Evolutionary conservation across 2,329 filamentous ascomycete species (phyloP).

Genomic region (Periconia sp.): DNA sequence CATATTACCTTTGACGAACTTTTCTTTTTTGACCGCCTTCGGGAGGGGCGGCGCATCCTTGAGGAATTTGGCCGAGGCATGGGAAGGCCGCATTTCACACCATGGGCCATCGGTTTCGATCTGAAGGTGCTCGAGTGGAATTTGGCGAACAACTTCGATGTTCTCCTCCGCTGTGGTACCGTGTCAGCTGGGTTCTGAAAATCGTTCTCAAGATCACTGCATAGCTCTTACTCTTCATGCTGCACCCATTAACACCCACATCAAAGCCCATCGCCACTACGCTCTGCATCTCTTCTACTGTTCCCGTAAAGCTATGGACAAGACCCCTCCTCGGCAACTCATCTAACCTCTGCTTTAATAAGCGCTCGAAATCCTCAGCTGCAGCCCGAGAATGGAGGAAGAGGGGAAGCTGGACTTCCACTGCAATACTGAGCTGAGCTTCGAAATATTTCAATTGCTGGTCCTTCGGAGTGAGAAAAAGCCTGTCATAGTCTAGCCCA

Average conservation of each 20-base stretch:
- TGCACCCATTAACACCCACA: constrained; percentile 96
- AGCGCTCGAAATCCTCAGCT: constrained; percentile 78
- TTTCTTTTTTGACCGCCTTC: constrained; percentile 94
- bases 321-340: constrained; percentile 76
- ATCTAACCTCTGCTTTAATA: constrained; percentile 70
- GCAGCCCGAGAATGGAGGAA: constrained; percentile 93
- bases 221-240: constrained; percentile 82
- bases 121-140: constrained; percentile 82
- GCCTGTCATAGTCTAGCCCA: constrained; percentile 92
- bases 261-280: constrained; percentile 82
- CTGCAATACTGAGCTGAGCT: constrained; percentile 79
- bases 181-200: too few species aligned
- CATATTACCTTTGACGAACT: constrained; percentile 85
- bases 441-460: constrained; percentile 86
- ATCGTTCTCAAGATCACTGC: too few species aligned
- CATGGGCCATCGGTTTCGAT: constrained; percentile 97
- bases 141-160: constrained; percentile 78
- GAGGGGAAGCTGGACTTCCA: constrained; percentile 78
- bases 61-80: constrained; percentile 80
- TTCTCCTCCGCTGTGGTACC: constrained; percentile 63
- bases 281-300: constrained; percentile 80
- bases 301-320: constrained; percentile 95
- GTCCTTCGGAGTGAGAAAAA: constrained; percentile 79
- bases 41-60: constrained; percentile 73
- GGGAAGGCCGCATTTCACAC: constrained; percentile 91